Evolutionary conservation across 2,329 filamentous ascomycete species (phyloP).

Genomic region (Colletotrichum sansevieriae): DNA sequence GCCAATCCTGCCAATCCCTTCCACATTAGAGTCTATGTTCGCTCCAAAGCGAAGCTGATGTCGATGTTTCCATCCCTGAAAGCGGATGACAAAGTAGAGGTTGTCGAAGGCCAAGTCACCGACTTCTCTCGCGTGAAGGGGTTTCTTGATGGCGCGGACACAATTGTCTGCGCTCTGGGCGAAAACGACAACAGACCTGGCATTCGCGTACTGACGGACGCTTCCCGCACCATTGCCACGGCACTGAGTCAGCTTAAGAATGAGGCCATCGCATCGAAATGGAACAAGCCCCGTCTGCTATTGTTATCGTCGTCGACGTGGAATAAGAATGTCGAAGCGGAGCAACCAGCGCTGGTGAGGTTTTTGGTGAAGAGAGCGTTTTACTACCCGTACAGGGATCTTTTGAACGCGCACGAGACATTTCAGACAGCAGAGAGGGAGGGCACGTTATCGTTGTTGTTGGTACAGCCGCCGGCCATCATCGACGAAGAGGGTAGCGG

Average conservation of each 20-base stretch:
- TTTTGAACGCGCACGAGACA: conserved; percentile 18
- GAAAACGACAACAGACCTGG: conserved; percentile 33
- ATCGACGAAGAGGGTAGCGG: conserved; percentile 33
- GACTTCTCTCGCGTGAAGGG: conserved; percentile 2
- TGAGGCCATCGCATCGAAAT: not conserved
- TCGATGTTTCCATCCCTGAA: conserved; percentile 13
- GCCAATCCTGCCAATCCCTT: not conserved
- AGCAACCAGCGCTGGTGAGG: conserved; percentile 1
- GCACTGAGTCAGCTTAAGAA: conserved; percentile 18
- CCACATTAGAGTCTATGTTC: conserved; percentile 23
- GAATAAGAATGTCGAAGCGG: conserved; percentile 11
- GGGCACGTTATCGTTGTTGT: not conserved
- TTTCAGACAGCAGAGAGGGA: conserved; percentile 16
- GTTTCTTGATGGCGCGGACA: conserved; percentile 24
- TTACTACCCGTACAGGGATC: conserved; percentile 35
- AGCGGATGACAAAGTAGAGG: not conserved
- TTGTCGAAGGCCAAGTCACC: conserved; percentile 35
- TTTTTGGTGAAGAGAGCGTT: conserved; percentile 31
- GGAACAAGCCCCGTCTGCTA: conserved; percentile 18
- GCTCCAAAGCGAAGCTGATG: conserved; percentile 22
- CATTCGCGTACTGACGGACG: conserved; percentile 17
- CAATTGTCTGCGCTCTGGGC: conserved; percentile 30
- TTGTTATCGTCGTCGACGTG: conserved; percentile 32
- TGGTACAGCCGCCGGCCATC: conserved; percentile 33
- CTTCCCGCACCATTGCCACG: conserved; percentile 10